Conservation (phyloP, 768 basidiomycete genomes). For the Asterophora parasitica region DNA sequence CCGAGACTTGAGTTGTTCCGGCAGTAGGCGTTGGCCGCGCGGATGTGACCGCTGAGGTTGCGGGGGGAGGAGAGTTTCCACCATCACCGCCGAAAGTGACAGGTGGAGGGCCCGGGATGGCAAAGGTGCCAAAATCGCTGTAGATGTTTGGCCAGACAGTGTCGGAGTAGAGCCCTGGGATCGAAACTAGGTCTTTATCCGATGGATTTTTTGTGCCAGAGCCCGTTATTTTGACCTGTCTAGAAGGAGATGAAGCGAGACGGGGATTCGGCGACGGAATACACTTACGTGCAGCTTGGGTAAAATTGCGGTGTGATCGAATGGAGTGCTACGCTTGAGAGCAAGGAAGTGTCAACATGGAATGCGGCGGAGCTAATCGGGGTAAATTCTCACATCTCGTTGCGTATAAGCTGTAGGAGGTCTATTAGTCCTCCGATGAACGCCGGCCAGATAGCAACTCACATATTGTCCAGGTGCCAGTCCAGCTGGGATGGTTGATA, state of each 20-base stretch:
- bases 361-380: neutral
- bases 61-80: constrained; percentile 6
- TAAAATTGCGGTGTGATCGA: constrained; percentile 40
- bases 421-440: neutral
- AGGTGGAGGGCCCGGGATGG: constrained; percentile 32
- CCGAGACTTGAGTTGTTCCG: constrained; percentile 1
- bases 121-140: constrained; percentile 27
- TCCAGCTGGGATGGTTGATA: constrained; percentile 36
- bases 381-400: constrained; percentile 37
- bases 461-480: constrained; percentile 47
- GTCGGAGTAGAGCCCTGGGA: constrained; percentile 29
- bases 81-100: constrained; percentile 25
- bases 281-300: constrained; percentile 44
- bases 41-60: constrained; percentile 12
- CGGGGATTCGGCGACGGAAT: neutral
- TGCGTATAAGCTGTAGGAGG: constrained; percentile 34
- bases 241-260: constrained; percentile 8
- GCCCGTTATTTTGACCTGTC: constrained; percentile 34
- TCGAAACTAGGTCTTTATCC: constrained; percentile 28
- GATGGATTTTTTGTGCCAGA: constrained; percentile 32
- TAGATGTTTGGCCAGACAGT: constrained; percentile 35
- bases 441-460: constrained; percentile 17
- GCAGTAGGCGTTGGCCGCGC: constrained; percentile 7
- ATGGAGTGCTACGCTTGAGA: constrained; percentile 40
- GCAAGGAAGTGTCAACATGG: constrained; percentile 6